Base-by-base conservation (phyloP, 1,139 yeast genomes). In the Blastobotrys proliferans region DNA sequence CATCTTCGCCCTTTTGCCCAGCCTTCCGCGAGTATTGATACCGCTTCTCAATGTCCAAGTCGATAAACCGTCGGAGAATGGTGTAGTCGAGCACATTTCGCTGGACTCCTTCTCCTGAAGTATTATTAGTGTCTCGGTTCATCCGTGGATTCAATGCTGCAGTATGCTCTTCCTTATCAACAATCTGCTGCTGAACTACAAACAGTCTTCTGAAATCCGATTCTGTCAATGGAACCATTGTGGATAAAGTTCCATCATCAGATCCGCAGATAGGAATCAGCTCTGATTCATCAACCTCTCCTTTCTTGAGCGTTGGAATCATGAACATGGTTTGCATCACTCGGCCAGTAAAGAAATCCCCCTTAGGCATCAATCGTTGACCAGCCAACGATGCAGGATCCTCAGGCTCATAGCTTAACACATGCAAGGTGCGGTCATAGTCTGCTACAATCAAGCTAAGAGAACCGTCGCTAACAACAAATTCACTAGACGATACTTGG, bases 371-470 rank as follows among this genome's bases (percentile, higher is more conserved):
- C 41, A 92, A 69, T 48, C 80, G 69, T 54, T 83, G 88, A 1
- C 98, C 98, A 43, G 87, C 81, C 25, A 80, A 66, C 0, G 97
- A 85, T 14, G 75, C 70, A 0, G 94, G 85, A 59, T 87, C 95
- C 55, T 88, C 97, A 0, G 98, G 98, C 51, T 92, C 95, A 60
- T 85, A 92, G 56, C 86, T 87, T 29, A 88, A 66, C 13, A 92
- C 61, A 58, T 87, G 95, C 29, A 92, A 60, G n/a, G 76, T 72
- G 30, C 79, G 76, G 42, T 79, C 73, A 44, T 77, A 74, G 60
- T 90, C 97, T 1, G 90, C 85, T 14, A 82, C 74, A 2, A 81
- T 68, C 38, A 87, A 71, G 54, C 64, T 79, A 4, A 90, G 66
- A 41, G 83, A 84, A 14, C 83, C 83, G 48, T 81, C 83, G 49